phyloP scores from a whole-genome alignment of 306 rosid genomes.

The Begonia loranthoides region DNA sequence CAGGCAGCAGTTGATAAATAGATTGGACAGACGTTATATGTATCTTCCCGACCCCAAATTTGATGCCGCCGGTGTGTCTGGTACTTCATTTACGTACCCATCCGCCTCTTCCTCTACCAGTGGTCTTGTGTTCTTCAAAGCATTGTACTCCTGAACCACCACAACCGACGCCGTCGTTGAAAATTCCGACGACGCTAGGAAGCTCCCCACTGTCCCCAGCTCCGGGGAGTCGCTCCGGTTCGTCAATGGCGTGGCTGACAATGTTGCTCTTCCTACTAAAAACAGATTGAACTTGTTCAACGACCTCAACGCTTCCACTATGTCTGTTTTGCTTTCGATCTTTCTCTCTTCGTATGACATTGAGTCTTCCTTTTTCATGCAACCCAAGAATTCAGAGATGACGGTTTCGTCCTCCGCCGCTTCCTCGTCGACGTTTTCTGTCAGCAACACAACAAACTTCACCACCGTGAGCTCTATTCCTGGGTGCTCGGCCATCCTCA shows the following conservation, averaged over 20 bases:
- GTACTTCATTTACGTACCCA: slow-evolving; percentile 5
- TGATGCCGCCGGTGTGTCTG: slow-evolving; percentile 21
- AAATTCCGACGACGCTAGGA: slow-evolving; percentile 33
- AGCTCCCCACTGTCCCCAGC: slow-evolving; percentile 58
- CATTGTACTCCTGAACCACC: slow-evolving; percentile 45
- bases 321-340: slow-evolving; percentile 29
- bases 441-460: slow-evolving; percentile 10
- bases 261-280: slow-evolving; percentile 50
- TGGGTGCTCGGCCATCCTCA: slow-evolving; percentile 62
- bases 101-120: slow-evolving; percentile 30
- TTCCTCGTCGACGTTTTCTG: slow-evolving; percentile 13
- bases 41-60: background rate
- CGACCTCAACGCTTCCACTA: slow-evolving; percentile 20
- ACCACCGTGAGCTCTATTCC: slow-evolving; percentile 32
- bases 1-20: too few species aligned
- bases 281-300: slow-evolving; percentile 28
- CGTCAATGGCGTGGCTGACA: slow-evolving; percentile 27
- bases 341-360: slow-evolving; percentile 25
- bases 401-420: slow-evolving; percentile 21
- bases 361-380: slow-evolving; percentile 16
- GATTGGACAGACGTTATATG: too few species aligned
- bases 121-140: slow-evolving; percentile 19
- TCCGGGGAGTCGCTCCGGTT: slow-evolving; percentile 36
- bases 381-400: slow-evolving; percentile 20
- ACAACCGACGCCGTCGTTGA: slow-evolving; percentile 34